Evolutionary conservation across 805 yeast genomes (phyloP), one percentile per base, ranked within the genome.

Genomic region (Teunomyces panamensis): DNA sequence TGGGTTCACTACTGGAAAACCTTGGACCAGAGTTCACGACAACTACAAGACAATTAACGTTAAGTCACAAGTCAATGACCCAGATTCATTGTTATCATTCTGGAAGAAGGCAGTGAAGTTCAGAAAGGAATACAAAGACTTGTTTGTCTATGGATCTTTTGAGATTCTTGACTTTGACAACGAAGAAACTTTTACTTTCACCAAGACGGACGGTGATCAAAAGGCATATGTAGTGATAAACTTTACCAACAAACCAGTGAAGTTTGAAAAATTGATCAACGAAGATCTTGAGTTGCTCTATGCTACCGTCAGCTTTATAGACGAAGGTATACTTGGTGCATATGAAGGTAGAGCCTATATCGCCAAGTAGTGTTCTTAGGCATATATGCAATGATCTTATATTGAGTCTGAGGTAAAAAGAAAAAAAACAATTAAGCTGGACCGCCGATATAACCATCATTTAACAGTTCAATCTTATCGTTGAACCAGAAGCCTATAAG

Each of bases 401-500:
- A 20, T 20, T 20, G 4, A 20, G 24, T 20, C 24, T 20, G 24
- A 24, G 7, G 20, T 13, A 39, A 39, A 42, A 42, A 8, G 29
- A 3, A 16, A 11, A 28, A 26, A 26, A 13, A 26, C 9, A 30
- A 33, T 32, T 26, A 17, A 10, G n/a, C 28, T 8, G 54, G 54
- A 1, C 47, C 43, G 5, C 51, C 49, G 8, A 34, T 33, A 46
- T 50, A 52, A 17, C 56, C 59, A 36, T 54, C 72, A 39, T 67
- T 64, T 26, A 73, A 51, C 7, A 48, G 56, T 32, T 61, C 74
- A 24, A 72, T 67, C 39, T 62, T 58, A 52, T 70, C 75, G 50
- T 73, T 80, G 55, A 86, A 82, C 73, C 81, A 90, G 66, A 92
- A 91, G 0, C 98, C 99, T 43, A 81, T 71, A 47, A 89, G 70